Conservation (phyloP, 345 rosid species). For the Gossypium stocksii region DNA sequence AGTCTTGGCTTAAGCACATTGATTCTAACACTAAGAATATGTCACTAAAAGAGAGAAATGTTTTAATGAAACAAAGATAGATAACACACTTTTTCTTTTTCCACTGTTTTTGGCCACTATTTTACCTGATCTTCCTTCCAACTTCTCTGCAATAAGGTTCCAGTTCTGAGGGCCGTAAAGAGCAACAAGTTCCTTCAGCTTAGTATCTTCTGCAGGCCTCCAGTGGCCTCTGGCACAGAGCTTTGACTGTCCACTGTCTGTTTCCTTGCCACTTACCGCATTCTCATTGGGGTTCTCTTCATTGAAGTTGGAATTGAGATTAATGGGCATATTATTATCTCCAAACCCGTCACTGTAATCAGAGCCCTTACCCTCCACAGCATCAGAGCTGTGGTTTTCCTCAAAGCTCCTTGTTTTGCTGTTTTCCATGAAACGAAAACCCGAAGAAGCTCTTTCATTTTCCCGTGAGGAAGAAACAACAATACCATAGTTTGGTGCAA, state of each 20-base stretch:
- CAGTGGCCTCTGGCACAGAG: conserved; percentile 95
- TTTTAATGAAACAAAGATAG: neutral
- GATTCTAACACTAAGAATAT: neutral
- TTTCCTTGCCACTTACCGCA: conserved; percentile 33
- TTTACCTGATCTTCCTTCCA: conserved; percentile 94
- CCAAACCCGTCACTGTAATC: conserved; percentile 33
- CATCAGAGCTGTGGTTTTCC: conserved; percentile 10
- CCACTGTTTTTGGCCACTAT: neutral
- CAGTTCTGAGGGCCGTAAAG: conserved; percentile 96
- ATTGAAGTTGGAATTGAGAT: conserved; percentile 25
- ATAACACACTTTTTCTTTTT: neutral
- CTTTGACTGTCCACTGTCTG: conserved; percentile 59
- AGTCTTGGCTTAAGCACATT: neutral
- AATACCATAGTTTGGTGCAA: conserved; percentile 24
- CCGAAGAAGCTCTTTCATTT: conserved; percentile 32
- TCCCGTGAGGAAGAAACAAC: conserved; percentile 20
- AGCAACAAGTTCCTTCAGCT: conserved; percentile 89
- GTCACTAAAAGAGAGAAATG: neutral
- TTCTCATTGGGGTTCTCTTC: conserved; percentile 30
- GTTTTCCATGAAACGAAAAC: conserved; percentile 32
- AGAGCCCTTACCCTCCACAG: conserved; percentile 20
- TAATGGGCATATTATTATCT: conserved; percentile 19
- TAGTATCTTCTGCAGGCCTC: conserved; percentile 92
- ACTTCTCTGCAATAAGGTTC: conserved; percentile 94
- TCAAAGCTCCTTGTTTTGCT: conserved; percentile 17